These are phyloP conservation scores for Gastrolobium villosum DNA, from an alignment of 306 rosid species.

Conservation along the genomic window DNA sequence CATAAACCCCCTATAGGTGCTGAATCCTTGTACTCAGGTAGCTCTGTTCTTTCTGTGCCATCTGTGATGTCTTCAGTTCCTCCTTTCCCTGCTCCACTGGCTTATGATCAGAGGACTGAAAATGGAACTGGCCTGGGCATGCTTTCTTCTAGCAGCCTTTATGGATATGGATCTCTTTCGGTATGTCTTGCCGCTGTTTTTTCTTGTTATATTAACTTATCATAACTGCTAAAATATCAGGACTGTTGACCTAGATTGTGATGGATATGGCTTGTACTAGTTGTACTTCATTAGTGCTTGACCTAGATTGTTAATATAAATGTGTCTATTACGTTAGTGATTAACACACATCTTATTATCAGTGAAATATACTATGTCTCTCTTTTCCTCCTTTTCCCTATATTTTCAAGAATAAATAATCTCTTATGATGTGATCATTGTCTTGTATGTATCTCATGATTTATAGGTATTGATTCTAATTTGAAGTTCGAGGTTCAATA, in stretches of 20 bases:
- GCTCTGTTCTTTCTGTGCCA: slow-evolving; percentile 74
- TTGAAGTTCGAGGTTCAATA: slow-evolving; percentile 26
- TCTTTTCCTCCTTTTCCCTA: not conserved
- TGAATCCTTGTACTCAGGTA: slow-evolving; percentile 72
- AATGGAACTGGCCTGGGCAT: slow-evolving; percentile 81
- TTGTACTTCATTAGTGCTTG: not conserved
- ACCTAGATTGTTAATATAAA: not conserved
- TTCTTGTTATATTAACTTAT: slow-evolving; percentile 16
- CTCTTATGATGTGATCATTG: slow-evolving; percentile 4
- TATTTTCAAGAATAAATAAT: too few relatives aligned
- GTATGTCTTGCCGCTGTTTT: slow-evolving; percentile 52
- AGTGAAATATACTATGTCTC: not conserved
- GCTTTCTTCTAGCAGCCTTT: slow-evolving; percentile 75
- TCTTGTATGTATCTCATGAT: slow-evolving; percentile 19
- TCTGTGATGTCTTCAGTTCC: slow-evolving; percentile 79
- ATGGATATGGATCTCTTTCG: slow-evolving; percentile 92
- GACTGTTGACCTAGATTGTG: slow-evolving; percentile 11
- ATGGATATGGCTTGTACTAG: not conserved
- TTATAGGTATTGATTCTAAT: not conserved
- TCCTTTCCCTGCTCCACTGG: slow-evolving; percentile 72
- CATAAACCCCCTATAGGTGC: slow-evolving; percentile 58
- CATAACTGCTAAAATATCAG: not conserved
- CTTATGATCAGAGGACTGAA: slow-evolving; percentile 90
- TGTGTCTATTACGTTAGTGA: not conserved
- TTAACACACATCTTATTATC: slow-evolving; percentile 5